Base-by-base conservation (phyloP, 2,329 filamentous ascomycete genomes). In the Huntiella bhutanensis region DNA sequence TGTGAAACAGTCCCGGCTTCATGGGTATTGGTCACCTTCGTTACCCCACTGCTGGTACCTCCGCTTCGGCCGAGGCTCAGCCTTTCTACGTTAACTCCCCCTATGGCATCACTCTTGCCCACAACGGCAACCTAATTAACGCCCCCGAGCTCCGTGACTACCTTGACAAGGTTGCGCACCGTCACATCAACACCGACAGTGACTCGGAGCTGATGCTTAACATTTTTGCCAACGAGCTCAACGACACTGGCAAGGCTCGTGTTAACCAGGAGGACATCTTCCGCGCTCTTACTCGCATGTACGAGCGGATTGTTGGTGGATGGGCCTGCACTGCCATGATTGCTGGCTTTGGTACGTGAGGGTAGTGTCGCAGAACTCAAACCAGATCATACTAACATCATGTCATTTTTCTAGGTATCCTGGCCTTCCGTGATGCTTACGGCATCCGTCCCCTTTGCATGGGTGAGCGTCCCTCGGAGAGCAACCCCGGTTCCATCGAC, bases 71-170 rank as follows among this genome's bases (percentile, higher is more conserved):
- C 5, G 85, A 94, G 62, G 83, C 84, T 8, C 86, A 94, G 62
- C 87, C 87, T 0, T 93, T 95, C 62, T 94, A 91, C 58, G 50
- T 88, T 55, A 93, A 93, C 65, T 75, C 70, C 48, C 84, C 83
- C 1, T 91, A 85, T 58, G 85, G 85, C 41, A 80, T 92, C 55
- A 82, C 73, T 56, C 73, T 91, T 58, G 73, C 79, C 16, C 80
- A 91, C 63, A 94, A 94, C 57, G 86, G 87, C 50, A 94, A 94
- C 62, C 68, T 94, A 41, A 82, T 92, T 66, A 73, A 92, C 57
- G 75, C 79, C 4, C 69, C 70, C 2, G 76, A 82, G 45, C 67
- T 92, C 41, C 75, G 73, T 59, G 63, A 68, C 51, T 83, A 77
- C 57, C 68, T 93, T 42, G 84, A 92, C 56, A 66, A 77, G 52